Base-by-base conservation (phyloP, 1,284 basidiomycete genomes). In the Cutaneotrichosporon dermatis region DNA sequence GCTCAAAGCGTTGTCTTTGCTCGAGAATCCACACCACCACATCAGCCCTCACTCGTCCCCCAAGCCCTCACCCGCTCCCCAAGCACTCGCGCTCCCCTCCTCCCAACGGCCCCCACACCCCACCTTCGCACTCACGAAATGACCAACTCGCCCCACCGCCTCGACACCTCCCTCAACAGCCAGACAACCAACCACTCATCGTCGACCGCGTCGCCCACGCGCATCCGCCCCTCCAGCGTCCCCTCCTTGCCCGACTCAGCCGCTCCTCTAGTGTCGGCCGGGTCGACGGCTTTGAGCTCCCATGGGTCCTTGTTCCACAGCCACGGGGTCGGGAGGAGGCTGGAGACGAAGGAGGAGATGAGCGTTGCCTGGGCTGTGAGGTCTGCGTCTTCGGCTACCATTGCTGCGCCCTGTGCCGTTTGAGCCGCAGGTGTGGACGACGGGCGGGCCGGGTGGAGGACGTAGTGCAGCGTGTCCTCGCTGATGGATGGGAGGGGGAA, bases 111-210 rank as follows among this genome's bases (percentile, higher is more conserved):
- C 25, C 25, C 25, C 25, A 25, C 25, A 25, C 25, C 25, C 25
- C 25, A 25, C 25, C 25, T 3, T 2, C 25, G 25, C 25, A 72
- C 71, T 64, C 45, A 76, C 71, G 69, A 71, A 15, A 87, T 87
- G 57, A 92, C 82, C 9, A 84, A 84, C 46, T 90, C 80, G 66
- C 90, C 86, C 87, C 89, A 92, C 62, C 83, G 84, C 51, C 80
- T 77, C 62, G 86, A 88, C 57, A 94, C 82, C 76, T 90, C 83
- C 66, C 82, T 82, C 62, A 96, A 78, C 41, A 97, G 80, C 89
- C 91, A 98, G 12, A 95, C 90, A 13, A 85, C 83, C 70, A 88
- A 88, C 94, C 94, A 98, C 78, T 98, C 95, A 71, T 98, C 94
- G 72, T 98, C 93, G 15, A 98, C 84, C 55, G 88, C 90, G 75